These are phyloP conservation scores for Viola odorata DNA, from an alignment of 345 rosid genomes.

Conservation along the genomic window DNA sequence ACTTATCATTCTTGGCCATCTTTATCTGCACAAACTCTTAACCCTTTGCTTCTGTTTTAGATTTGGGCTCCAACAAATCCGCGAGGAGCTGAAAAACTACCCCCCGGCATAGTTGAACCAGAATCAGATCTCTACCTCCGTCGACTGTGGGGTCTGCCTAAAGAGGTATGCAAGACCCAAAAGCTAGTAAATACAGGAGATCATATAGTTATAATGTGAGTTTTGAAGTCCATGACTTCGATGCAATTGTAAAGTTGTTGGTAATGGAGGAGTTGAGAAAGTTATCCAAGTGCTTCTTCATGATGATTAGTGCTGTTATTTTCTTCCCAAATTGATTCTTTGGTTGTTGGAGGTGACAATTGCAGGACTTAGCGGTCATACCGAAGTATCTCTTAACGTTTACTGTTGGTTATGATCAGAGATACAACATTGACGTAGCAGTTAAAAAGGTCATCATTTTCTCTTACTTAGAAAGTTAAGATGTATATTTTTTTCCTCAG, in stretches of 20 bases:
- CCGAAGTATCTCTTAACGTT: conserved; percentile 81
- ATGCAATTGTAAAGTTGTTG: too few species aligned
- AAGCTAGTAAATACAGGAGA: too few species aligned
- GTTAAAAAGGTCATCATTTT: conserved; percentile 54
- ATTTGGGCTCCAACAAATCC: conserved; percentile 95
- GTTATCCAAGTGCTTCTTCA: too few species aligned
- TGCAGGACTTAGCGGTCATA: conserved; percentile 65
- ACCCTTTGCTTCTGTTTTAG: conserved; percentile 32
- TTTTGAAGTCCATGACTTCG: background rate
- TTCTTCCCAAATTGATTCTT: conserved; percentile 13
- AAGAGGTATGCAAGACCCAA: conserved; percentile 44
- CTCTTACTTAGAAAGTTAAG: background rate
- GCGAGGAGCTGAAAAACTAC: conserved; percentile 85
- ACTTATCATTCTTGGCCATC: background rate
- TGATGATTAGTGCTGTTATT: background rate
- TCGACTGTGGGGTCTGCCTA: conserved; percentile 77
- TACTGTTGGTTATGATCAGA: conserved; percentile 84
- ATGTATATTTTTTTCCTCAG: too few species aligned
- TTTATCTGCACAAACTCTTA: conserved; percentile 3
- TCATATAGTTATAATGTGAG: background rate
- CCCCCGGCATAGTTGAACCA: conserved; percentile 66
- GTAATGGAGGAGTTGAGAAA: too few species aligned
- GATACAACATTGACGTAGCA: conserved; percentile 70
- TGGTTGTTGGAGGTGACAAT: conserved; percentile 25
- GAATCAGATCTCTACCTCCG: conserved; percentile 78